These are phyloP conservation scores for Verticillium dahliae DNA, from an alignment of 2,329 filamentous ascomycete species.

Conservation along the genomic window DNA sequence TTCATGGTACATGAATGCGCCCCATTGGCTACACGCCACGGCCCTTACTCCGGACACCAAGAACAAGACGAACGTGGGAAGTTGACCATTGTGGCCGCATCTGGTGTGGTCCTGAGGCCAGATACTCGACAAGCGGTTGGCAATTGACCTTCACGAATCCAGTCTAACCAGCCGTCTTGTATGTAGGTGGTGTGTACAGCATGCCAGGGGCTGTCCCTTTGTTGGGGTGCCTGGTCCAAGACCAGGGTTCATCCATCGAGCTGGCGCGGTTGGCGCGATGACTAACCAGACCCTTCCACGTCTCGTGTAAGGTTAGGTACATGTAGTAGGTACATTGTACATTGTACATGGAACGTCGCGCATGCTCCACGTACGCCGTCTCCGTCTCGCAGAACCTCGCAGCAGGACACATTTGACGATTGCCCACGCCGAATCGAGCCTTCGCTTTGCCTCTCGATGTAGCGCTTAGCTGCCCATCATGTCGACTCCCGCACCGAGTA, in stretches of 20 bases:
- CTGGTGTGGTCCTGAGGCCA: too few relatives aligned
- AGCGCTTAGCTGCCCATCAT: slow-evolving; percentile 11
- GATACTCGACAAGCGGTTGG: too few relatives aligned
- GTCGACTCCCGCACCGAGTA: slow-evolving; percentile 19
- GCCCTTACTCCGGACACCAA: too few relatives aligned
- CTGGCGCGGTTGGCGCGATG: neutral
- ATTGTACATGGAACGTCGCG: neutral
- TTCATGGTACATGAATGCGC: too few relatives aligned
- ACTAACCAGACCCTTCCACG: neutral
- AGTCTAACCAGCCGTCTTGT: too few relatives aligned
- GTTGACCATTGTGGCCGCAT: too few relatives aligned
- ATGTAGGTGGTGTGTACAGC: too few relatives aligned
- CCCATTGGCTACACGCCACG: too few relatives aligned
- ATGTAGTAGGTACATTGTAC: too few relatives aligned
- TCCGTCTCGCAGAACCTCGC: neutral
- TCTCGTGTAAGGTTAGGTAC: neutral
- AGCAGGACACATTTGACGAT: neutral
- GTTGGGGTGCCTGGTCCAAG: neutral
- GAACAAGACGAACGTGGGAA: too few relatives aligned
- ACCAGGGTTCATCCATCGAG: neutral
- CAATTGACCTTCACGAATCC: too few relatives aligned
- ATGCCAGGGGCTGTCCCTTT: too few relatives aligned
- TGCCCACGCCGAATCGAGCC: neutral
- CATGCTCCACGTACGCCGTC: neutral
- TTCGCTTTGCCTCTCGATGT: neutral